Evolutionary conservation across 352 stramenopile species (phyloP).

Genomic region (Elongisporangium undulatum): DNA sequence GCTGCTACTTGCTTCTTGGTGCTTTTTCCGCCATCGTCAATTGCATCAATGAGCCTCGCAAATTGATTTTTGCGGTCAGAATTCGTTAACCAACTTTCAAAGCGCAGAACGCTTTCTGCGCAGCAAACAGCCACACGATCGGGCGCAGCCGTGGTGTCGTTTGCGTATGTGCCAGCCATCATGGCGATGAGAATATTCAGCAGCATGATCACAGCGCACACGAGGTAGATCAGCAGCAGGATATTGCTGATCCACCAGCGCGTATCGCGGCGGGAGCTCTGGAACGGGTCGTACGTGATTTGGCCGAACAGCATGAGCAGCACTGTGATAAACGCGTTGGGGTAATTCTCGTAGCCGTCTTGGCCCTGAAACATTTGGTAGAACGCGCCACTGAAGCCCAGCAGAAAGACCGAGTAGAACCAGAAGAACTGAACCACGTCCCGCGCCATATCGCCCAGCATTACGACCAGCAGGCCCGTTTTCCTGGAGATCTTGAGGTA

Average conservation of each 20-base stretch:
- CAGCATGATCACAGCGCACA: constrained; percentile 49
- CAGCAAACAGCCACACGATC: constrained; percentile 47
- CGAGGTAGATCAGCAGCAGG: constrained; percentile 48
- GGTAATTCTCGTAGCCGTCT: constrained; percentile 50
- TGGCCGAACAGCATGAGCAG: constrained; percentile 74
- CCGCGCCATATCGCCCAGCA: constrained; percentile 71
- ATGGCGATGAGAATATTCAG: constrained; percentile 71
- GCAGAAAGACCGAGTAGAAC: constrained; percentile 67
- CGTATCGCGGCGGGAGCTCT: constrained; percentile 14
- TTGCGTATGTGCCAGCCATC: constrained; percentile 62
- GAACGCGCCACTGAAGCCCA: constrained; percentile 68
- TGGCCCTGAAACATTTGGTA: constrained; percentile 57
- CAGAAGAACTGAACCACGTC: constrained; percentile 66
- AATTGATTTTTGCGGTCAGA: no score
- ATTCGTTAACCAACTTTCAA: constrained; percentile 40
- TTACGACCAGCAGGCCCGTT: constrained; percentile 61
- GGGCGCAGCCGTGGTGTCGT: constrained; percentile 46
- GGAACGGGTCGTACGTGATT: constrained; percentile 40
- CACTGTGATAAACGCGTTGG: constrained; percentile 60
- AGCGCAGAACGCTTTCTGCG: constrained; percentile 41
- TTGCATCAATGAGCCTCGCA: no score
- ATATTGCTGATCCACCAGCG: constrained; percentile 36
- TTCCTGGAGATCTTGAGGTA: constrained; percentile 58
- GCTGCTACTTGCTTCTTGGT: no score
- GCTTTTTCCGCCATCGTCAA: no score